phyloP scores from a whole-genome alignment of 2,329 filamentous ascomycete genomes.

The Diaporthe longicolla region DNA sequence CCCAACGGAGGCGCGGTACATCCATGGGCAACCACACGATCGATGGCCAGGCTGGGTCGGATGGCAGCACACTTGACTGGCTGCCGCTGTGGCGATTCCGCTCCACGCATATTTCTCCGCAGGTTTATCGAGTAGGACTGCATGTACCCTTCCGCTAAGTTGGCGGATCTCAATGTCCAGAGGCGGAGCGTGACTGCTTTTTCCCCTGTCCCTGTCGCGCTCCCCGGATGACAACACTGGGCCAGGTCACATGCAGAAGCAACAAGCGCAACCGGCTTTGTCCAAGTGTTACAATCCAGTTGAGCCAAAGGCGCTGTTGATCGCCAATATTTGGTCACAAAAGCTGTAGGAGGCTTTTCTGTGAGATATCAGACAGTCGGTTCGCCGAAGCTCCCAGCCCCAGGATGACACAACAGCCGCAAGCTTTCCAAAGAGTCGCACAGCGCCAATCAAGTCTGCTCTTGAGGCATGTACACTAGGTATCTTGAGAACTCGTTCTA shows the following conservation, averaged over 20 bases:
- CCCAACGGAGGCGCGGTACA: neutral
- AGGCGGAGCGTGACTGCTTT: neutral
- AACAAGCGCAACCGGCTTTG: neutral
- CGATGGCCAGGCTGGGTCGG: constrained; percentile 11
- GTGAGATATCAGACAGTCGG: constrained; percentile 12
- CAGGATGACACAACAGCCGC: constrained; percentile 10
- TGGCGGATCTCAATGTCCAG: constrained; percentile 27
- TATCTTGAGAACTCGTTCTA: neutral
- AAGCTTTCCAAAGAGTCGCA: neutral
- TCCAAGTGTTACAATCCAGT: constrained; percentile 2
- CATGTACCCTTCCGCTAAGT: constrained; percentile 35
- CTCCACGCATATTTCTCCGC: constrained; percentile 33
- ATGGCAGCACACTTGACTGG: constrained; percentile 24
- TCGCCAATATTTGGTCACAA: neutral
- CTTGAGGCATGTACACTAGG: neutral
- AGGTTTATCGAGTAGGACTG: constrained; percentile 25
- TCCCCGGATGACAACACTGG: constrained; percentile 3
- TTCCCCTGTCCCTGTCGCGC: constrained; percentile 25
- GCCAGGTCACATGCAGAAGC: constrained; percentile 27
- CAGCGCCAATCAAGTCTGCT: neutral
- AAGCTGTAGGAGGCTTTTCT: constrained; percentile 9
- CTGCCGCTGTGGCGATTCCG: constrained; percentile 21
- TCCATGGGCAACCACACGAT: constrained; percentile 1
- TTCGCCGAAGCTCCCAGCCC: neutral
- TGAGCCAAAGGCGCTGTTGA: constrained; percentile 12